Evolutionary conservation across 2,329 filamentous ascomycete genomes (phyloP), one percentile per base, ranked within the genome.

Genomic region (Escovopsis sp.): DNA sequence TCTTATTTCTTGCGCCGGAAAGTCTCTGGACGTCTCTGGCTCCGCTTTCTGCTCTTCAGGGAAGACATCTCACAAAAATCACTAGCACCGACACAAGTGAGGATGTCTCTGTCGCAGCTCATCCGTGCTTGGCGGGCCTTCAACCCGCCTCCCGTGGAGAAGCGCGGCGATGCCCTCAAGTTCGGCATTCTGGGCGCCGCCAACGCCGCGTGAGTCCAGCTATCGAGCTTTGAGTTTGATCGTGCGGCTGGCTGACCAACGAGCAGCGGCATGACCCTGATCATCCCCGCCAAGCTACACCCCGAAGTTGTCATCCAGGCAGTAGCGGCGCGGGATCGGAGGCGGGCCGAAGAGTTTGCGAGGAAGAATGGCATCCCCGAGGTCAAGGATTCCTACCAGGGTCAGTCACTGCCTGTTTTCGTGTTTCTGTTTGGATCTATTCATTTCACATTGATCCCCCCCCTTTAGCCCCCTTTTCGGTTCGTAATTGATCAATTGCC

Each of bases 291-390:
- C 13, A 66, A 60, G 45, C 63, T 60, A 3, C 72, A 78, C 48
- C 59, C 71, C 0, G 70, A 72, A 33, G 67, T 75, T 11, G 57
- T 74, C 12, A 45, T 78, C 11, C 61, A 65, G 9, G 68, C 66
- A 4, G 62, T 78, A 1, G 70, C 73, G 3, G 70, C 72, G 3
- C 61, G 72, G 4, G 65, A 73, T 51, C 56, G 49, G 30, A 53
- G 51, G 5, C 67, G 59, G 39, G 74, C 72, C 1, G 54, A 63
- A 39, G 59, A 57, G 0, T 76, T 63, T 53, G 72, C 71, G 2
- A 67, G 66, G 47, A 68, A 65, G 44, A 57, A 75, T 50, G 57
- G 57, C 8, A 72, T 77, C 37, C 68, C 66, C 0, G 61, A 68
- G 27, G 67, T 71, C 8, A 59, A 67, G 48, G 54, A 60, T 42